Evolutionary conservation across 768 basidiomycete genomes (phyloP), one percentile per base, ranked within the genome.

Genomic region (Dendrothele bispora): DNA sequence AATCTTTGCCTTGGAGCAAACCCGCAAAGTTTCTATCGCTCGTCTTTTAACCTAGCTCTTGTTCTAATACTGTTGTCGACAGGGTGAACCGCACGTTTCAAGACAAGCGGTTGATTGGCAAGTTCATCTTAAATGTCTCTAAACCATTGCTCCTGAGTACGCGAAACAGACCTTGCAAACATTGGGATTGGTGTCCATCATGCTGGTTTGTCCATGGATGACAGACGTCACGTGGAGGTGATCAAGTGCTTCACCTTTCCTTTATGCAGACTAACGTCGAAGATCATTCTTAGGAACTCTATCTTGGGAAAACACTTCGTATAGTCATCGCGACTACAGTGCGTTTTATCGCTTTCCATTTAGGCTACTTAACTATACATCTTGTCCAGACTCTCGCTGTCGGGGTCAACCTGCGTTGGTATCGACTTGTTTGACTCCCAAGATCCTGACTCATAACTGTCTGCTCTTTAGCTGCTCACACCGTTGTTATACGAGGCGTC

Each of bases 401-500:
- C 30, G 95, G 97, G 1, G 92, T 98, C 27, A 98, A 99, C 61
- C 74, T 98, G 45, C 97, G 91, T 91, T 59, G 54, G 84, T 70
- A 8, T 20, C 28, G 39, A 37, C 24, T 25, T 24, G 14, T 38
- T 36, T 46, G 34, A 81, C 12, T 66, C 22, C 11, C 51, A 50
- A 22, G 32, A 36, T 46, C 37, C 22, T 43, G 17, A 39, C 32
- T 43, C 30, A 21, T 43, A 45, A n/a, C 3, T 24, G 29, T 4
- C 14, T 28, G 11, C n/a, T 17, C 30, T 51, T 2, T 52, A 93
- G 91, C 95, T 39, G 94, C 95, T 1, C 91, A 95, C 58, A 88
- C 88, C 53, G 95, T 95, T 40, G 80, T 98, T 51, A 87, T 99
- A 57, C 92, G 91, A 57, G 95, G 95, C 3, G 94, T 95, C 20